A percentile compares a stretch with the other conserved stretches of the same genome.
Conservation (phyloP, 2,329 filamentous ascomycete genomes). For the Pyrenochaeta sp. region DNA sequence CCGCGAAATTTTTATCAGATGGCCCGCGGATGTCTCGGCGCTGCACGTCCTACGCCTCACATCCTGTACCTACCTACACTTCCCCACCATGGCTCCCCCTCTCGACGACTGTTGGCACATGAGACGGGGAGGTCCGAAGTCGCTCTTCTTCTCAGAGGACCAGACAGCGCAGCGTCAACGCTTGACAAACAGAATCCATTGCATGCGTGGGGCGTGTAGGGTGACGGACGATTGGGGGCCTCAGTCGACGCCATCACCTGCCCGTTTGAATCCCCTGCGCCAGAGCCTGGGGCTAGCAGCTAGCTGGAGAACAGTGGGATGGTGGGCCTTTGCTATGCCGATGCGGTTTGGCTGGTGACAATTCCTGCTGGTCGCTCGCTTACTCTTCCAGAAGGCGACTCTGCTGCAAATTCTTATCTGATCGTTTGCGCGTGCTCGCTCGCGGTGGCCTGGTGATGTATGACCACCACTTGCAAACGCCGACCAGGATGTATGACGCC, state of each 20-base stretch:
- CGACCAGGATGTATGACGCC: conserved; percentile 31
- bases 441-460: conserved; percentile 1
- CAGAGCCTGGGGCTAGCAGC: too few relatives aligned
- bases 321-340: conserved; percentile 20
- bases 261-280: too few relatives aligned
- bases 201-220: conserved; percentile 3
- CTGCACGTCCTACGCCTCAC: neutral
- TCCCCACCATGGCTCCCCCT: conserved; percentile 3
- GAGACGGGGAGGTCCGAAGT: conserved; percentile 4
- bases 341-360: conserved; percentile 13
- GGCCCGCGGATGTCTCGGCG: conserved; percentile 2
- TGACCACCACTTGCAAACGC: conserved; percentile 12
- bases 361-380: conserved; percentile 5
- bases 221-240: conserved; percentile 12
- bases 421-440: conserved; percentile 12
- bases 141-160: neutral
- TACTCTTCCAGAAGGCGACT: conserved; percentile 8
- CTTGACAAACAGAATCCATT: conserved; percentile 13
- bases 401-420: conserved; percentile 9
- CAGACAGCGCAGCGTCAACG: conserved; percentile 2
- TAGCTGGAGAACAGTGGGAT: conserved; percentile 11
- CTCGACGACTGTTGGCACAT: too few relatives aligned
- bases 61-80: neutral
- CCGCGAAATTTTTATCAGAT: conserved; percentile 3
- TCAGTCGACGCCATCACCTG: conserved; percentile 12